Percentiles rank a stretch among this genome's conserved stretches.
Conservation (phyloP, 164 flowering plant species). For the Vitis rupestris region DNA sequence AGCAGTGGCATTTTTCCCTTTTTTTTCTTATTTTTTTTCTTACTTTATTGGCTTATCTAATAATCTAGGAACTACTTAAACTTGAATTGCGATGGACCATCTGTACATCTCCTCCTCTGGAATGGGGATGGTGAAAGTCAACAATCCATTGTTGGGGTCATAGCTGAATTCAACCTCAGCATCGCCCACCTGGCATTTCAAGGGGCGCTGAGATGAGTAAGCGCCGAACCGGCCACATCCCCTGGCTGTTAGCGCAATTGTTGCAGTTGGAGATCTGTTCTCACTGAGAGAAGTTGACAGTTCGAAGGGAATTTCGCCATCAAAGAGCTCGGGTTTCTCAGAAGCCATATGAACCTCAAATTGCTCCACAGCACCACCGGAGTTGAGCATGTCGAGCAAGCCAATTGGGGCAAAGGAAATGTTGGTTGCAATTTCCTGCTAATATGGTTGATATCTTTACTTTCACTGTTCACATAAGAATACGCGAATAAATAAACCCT, state of each 20-base stretch:
- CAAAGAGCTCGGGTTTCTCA: slow-evolving; percentile 36
- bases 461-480: too few relatives aligned
- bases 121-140: slow-evolving; percentile 56
- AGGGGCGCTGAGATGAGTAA: slow-evolving; percentile 75
- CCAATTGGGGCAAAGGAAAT: slow-evolving; percentile 87
- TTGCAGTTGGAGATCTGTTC: slow-evolving; percentile 48
- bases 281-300: slow-evolving; percentile 27
- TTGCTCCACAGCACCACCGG: slow-evolving; percentile 74
- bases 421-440: slow-evolving; percentile 59
- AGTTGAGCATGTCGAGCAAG: slow-evolving; percentile 86
- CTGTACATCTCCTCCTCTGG: slow-evolving; percentile 50
- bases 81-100: slow-evolving; percentile 54
- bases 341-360: slow-evolving; percentile 35
- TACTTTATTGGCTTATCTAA: background rate
- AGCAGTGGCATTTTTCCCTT: background rate
- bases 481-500: background rate
- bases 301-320: slow-evolving; percentile 47
- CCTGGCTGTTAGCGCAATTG: slow-evolving; percentile 47
- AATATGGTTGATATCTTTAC: too few relatives aligned
- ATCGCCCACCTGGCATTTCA: slow-evolving; percentile 54
- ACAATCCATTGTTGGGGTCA: slow-evolving; percentile 47
- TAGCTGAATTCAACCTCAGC: slow-evolving; percentile 48
- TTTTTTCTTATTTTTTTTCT: background rate
- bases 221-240: slow-evolving; percentile 86
- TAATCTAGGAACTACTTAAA: slow-evolving; percentile 26